A percentile compares a stretch with the other conserved stretches of the same genome.
These are phyloP conservation scores for Coniochaeta sp. DNA, from an alignment of 2,329 filamentous ascomycete species.

Conservation along the genomic window DNA sequence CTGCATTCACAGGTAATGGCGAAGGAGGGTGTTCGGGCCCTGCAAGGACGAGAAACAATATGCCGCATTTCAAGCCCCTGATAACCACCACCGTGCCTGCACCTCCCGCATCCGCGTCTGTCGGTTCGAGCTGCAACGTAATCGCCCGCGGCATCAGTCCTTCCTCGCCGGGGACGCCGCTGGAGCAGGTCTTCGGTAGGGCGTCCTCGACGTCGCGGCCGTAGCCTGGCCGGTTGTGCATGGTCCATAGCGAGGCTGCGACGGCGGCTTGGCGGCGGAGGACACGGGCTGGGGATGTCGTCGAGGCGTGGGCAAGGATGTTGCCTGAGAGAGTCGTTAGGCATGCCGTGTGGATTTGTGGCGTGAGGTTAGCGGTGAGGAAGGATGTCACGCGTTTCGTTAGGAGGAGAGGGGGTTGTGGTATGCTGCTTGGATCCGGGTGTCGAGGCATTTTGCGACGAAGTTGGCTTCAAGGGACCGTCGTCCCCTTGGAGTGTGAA, in stretches of 20 bases:
- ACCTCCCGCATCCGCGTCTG: slow-evolving; percentile 9
- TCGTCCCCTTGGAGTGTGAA: no score
- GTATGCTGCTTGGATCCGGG: slow-evolving; percentile 14
- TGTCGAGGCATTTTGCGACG: not conserved
- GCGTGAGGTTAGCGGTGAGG: slow-evolving; percentile 49
- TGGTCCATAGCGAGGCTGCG: slow-evolving; percentile 52
- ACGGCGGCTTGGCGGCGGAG: slow-evolving; percentile 59
- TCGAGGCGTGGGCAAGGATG: slow-evolving; percentile 54
- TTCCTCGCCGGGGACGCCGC: slow-evolving; percentile 5
- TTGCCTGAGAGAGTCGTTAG: slow-evolving; percentile 54
- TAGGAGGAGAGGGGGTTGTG: slow-evolving; percentile 53
- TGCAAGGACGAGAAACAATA: slow-evolving; percentile 56
- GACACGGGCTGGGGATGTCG: slow-evolving; percentile 40
- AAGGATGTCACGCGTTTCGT: slow-evolving; percentile 58
- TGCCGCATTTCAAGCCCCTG: slow-evolving; percentile 47
- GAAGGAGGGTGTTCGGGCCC: slow-evolving; percentile 4
- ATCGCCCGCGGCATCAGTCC: slow-evolving; percentile 23
- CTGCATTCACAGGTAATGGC: not conserved
- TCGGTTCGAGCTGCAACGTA: slow-evolving; percentile 45
- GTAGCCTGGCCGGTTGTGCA: slow-evolving; percentile 40
- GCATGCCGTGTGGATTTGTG: slow-evolving; percentile 51
- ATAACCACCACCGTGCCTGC: slow-evolving; percentile 52
- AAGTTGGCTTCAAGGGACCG: not conserved
- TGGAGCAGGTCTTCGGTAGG: slow-evolving; percentile 6
- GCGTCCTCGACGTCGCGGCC: slow-evolving; percentile 17